phyloP scores from a whole-genome alignment of 2,329 filamentous ascomycete species.

The Epichloe uncinata region DNA sequence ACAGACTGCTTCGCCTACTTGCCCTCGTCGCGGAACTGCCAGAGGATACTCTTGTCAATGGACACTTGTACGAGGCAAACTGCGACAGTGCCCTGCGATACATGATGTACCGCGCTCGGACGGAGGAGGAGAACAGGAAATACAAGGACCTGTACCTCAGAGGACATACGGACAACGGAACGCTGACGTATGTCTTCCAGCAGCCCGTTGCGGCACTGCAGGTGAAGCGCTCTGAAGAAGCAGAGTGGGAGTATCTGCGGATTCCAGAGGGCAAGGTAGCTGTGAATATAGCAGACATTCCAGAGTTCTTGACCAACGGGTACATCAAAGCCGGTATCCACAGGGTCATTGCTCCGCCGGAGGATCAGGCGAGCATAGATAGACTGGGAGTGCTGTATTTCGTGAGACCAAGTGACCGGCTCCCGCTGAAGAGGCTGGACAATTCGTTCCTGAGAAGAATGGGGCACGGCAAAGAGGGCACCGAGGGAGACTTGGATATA shows the following conservation, averaged over 20 bases:
- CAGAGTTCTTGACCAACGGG: constrained; percentile 2
- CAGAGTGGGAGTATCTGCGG: constrained; percentile 2
- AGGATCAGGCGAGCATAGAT: constrained; percentile 1
- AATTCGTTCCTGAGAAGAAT: not conserved
- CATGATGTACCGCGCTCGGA: constrained; percentile 42
- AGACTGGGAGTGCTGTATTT: constrained; percentile 3
- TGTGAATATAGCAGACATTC: constrained; percentile 3
- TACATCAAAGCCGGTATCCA: constrained; percentile 3
- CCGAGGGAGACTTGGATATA: constrained; percentile 1
- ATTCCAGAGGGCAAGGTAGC: constrained; percentile 4
- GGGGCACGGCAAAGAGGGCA: not conserved
- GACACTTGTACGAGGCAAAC: constrained; percentile 39
- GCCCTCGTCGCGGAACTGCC: constrained; percentile 43
- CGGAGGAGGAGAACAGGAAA: constrained; percentile 27
- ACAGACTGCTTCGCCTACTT: constrained; percentile 22
- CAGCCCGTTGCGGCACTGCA: constrained; percentile 44
- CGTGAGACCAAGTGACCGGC: constrained; percentile 2
- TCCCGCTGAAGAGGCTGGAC: constrained; percentile 3
- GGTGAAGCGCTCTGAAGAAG: constrained; percentile 17
- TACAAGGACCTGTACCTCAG: constrained; percentile 23
- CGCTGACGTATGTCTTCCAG: constrained; percentile 41
- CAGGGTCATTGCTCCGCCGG: constrained; percentile 2
- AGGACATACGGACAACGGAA: constrained; percentile 42
- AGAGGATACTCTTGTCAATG: constrained; percentile 37
- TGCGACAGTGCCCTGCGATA: constrained; percentile 45